Evolutionary conservation across 257 asterid genomes (phyloP).

Genomic region (Marsdenia floribunda): DNA sequence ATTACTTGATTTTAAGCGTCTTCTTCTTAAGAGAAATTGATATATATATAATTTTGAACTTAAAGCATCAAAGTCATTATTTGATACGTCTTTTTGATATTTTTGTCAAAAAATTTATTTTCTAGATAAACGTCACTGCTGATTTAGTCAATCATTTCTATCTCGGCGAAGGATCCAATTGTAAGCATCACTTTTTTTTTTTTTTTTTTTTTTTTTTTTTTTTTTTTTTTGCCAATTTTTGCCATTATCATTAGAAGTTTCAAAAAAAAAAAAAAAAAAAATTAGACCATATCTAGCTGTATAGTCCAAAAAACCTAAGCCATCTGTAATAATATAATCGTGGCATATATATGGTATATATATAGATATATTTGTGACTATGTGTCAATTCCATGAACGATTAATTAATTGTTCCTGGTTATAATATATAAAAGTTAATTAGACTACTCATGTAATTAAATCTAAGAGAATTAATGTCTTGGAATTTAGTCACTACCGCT

Average conservation of each 20-base stretch:
- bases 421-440: no score
- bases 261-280: no score
- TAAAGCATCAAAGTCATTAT: background rate
- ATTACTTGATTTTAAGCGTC: background rate
- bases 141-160: background rate
- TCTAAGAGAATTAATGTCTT: background rate
- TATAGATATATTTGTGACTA: background rate
- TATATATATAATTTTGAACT: background rate
- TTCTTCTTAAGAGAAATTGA: background rate
- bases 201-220: background rate
- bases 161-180: background rate
- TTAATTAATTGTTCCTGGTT: background rate
- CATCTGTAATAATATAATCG: no score
- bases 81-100: background rate
- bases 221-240: no score
- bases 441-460: background rate
- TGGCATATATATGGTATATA: background rate
- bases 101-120: background rate
- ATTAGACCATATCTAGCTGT: no score
- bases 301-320: no score
- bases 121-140: background rate
- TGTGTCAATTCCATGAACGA: background rate
- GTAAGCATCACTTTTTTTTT: background rate
- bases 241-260: no score
- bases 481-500: background rate